These are phyloP conservation scores for Exserohilum turcica DNA, from an alignment of 2,329 filamentous ascomycete species.

Conservation along the genomic window DNA sequence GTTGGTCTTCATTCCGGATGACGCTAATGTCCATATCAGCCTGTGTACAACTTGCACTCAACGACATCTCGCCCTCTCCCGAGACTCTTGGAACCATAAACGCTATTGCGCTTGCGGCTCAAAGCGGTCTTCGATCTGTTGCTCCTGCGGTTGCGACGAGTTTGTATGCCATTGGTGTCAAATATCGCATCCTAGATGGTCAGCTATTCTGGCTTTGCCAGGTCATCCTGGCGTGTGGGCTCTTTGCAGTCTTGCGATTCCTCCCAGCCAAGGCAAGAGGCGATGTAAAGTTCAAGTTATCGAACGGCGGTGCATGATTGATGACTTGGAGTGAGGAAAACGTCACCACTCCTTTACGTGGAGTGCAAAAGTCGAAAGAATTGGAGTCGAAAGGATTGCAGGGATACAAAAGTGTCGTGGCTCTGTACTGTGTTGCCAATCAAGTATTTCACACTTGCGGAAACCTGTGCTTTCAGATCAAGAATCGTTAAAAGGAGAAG, in stretches of 20 bases:
- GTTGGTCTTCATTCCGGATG: not conserved
- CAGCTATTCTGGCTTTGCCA: constrained; percentile 70
- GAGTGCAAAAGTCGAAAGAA: no score
- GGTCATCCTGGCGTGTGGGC: constrained; percentile 36
- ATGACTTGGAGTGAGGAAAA: not conserved
- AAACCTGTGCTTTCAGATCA: not conserved
- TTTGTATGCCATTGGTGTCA: constrained; percentile 70
- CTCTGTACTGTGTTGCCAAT: not conserved
- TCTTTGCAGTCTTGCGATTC: constrained; percentile 21
- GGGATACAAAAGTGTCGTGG: not conserved
- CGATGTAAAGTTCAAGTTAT: not conserved
- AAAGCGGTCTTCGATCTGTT: constrained; percentile 67
- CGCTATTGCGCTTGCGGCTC: constrained; percentile 66
- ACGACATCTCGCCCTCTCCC: constrained; percentile 71
- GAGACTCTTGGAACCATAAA: constrained; percentile 73
- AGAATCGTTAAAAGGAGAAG: no score
- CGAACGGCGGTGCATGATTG: not conserved
- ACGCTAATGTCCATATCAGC: constrained; percentile 42
- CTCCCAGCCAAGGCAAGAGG: constrained; percentile 37
- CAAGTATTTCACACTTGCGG: not conserved
- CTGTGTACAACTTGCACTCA: constrained; percentile 72
- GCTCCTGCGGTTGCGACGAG: constrained; percentile 69
- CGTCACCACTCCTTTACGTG: rapidly evolving
- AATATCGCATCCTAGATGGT: constrained; percentile 65
- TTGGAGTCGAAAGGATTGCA: no score